A percentile compares a stretch with the other conserved stretches of the same genome.
phyloP scores from a whole-genome alignment of 2,329 filamentous ascomycete species.

The Hymenoscyphus fraxineus region DNA sequence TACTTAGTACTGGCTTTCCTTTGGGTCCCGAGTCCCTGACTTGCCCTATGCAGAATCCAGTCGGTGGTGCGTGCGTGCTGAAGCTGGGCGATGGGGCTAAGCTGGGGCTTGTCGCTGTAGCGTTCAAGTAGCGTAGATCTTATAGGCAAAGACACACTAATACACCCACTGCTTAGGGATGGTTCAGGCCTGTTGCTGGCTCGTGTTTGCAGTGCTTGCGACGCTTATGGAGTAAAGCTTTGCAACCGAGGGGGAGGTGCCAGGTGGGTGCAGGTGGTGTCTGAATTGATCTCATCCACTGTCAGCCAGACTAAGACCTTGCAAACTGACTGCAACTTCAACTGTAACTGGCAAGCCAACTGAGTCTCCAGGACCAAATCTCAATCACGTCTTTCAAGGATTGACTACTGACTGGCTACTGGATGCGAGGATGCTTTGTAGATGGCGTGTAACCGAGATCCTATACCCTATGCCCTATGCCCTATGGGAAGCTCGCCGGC shows the following conservation, averaged over 20 bases:
- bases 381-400: neutral
- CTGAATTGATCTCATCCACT: neutral
- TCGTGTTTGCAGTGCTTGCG: neutral
- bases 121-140: neutral
- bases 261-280: neutral
- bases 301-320: neutral
- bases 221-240: neutral
- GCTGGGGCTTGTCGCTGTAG: neutral
- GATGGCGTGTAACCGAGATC: neutral
- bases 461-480: neutral
- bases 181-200: slow-evolving; percentile 1
- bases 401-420: neutral
- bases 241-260: neutral
- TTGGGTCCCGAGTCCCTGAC: neutral
- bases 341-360: neutral
- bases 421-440: neutral
- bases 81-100: neutral
- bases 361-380: neutral
- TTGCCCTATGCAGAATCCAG: slow-evolving; percentile 1
- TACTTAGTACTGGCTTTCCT: neutral
- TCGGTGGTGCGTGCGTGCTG: neutral
- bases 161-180: neutral
- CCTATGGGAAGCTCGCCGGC: neutral
- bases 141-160: neutral
- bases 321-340: neutral